Conservation (phyloP, 768 basidiomycete species). For the Mycena indigotica region DNA sequence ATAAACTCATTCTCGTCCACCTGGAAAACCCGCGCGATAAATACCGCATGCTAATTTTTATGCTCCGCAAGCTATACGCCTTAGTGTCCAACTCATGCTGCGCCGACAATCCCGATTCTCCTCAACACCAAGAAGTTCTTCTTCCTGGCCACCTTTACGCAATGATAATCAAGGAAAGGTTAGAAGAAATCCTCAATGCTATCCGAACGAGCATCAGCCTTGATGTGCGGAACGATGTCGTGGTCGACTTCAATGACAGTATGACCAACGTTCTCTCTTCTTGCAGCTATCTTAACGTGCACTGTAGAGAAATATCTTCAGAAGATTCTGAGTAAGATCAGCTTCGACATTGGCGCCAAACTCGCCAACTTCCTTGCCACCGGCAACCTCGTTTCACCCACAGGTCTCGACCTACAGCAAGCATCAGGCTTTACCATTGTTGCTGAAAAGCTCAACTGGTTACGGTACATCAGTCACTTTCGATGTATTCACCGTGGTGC, state of each 20-base stretch:
- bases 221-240: slow-evolving; percentile 76
- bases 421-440: slow-evolving; percentile 98
- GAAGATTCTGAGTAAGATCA: slow-evolving; percentile 74
- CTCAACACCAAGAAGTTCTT: slow-evolving; percentile 96
- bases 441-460: slow-evolving; percentile 98
- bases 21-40: slow-evolving; percentile 87
- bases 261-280: slow-evolving; percentile 32
- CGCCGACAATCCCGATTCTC: slow-evolving; percentile 96
- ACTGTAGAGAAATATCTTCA: slow-evolving; percentile 75
- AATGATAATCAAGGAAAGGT: slow-evolving; percentile 97
- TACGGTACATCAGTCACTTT: slow-evolving; percentile 98
- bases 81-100: slow-evolving; percentile 88
- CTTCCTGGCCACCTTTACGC: slow-evolving; percentile 90
- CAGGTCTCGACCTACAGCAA: slow-evolving; percentile 95
- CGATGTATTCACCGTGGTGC: slow-evolving; percentile 98
- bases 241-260: slow-evolving; percentile 91
- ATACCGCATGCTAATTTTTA: slow-evolving; percentile 95
- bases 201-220: slow-evolving; percentile 67
- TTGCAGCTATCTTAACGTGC: slow-evolving; percentile 2
- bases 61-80: slow-evolving; percentile 94
- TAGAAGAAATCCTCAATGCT: slow-evolving; percentile 84
- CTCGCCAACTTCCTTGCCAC: slow-evolving; percentile 96
- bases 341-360: slow-evolving; percentile 89
- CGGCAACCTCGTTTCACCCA: slow-evolving; percentile 91
- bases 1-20: slow-evolving; percentile 89